phyloP scores from a whole-genome alignment of 2,329 filamentous ascomycete genomes.

The Penicillium janthinellum region DNA sequence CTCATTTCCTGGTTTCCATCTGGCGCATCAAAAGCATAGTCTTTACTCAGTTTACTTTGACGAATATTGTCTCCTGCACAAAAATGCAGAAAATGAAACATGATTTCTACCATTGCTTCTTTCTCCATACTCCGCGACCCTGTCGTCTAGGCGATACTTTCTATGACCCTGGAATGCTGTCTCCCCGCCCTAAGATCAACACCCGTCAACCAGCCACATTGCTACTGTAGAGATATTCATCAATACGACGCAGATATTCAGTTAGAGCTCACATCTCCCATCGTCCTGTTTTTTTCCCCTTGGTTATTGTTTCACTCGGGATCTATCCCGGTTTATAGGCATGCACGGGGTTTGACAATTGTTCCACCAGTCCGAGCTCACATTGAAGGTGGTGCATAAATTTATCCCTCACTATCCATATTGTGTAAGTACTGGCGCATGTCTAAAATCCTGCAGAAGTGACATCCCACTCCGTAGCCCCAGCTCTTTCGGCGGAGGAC shows the following conservation, averaged over 20 bases:
- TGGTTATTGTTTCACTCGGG: background rate
- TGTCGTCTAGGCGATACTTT: constrained; percentile 1
- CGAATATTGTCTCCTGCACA: background rate
- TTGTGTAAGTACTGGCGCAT: background rate
- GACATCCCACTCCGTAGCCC: background rate
- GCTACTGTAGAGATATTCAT: background rate
- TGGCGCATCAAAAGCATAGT: constrained; percentile 5
- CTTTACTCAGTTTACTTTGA: background rate
- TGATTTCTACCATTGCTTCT: background rate
- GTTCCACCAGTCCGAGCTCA: too few species aligned
- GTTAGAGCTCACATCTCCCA: too few species aligned
- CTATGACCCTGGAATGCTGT: constrained; percentile 1
- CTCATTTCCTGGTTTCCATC: background rate
- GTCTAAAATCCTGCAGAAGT: constrained; percentile 1
- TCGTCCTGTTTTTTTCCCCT: too few species aligned
- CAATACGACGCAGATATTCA: background rate
- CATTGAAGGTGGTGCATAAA: too few species aligned
- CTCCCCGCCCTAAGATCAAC: background rate
- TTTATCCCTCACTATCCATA: too few species aligned
- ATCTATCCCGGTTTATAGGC: background rate
- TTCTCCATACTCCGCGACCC: background rate
- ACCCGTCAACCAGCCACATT: background rate
- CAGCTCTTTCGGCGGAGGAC: too few species aligned
- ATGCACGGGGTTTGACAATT: background rate
- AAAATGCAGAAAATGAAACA: background rate